Base-by-base conservation (phyloP, 192 early-diverging fungal genomes). In the Entomortierella chlamydospora region DNA sequence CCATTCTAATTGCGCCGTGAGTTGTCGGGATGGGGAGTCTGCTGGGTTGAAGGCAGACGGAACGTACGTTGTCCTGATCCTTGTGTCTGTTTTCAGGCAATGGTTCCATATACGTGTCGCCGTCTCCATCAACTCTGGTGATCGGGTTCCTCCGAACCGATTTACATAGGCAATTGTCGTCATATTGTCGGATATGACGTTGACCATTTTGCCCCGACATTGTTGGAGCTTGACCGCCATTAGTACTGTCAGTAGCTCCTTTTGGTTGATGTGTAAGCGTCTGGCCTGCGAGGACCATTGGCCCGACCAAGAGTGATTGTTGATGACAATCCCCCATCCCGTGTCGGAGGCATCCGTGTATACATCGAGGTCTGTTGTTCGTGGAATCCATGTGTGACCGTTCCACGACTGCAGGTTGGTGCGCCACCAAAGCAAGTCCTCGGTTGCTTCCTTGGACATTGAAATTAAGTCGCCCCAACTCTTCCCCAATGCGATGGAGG, bases 1-100 rank as follows among this genome's bases (percentile, higher is more conserved):
- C 64, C 72, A 73, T 30, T 73, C 64, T 33, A 73, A n/a, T 22
- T 73, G 64, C 9, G 45, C 56, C 28, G 28, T 42, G 9, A 73
- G 64, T 31, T 33, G 62, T 8, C 64, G 62, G 18, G 63, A 59
- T 13, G 64, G 72, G 4, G 72, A 61, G 39, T 73, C 64, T 17
- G 72, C 72, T 61, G 72, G 72, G 57, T 74, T 74, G 72, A 74
- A 74, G 2, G 64, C 33, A 23, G 72, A 66, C 17, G 72, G 72
- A 1, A 74, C 25, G 52, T 67, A 65, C 22, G 64, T 74, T 29
- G 64, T 64, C 30, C 57, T 25, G 9, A 74, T 65, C 57, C 72
- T 52, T 1, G 72, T 74, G 11, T 56, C 58, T 17, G 72, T 74
- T 26, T 42, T 52, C 50, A 67, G 64, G 31, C 68, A 71, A 43